Percentiles rank a stretch among this genome's conserved stretches.
Conservation (phyloP, 1,284 basidiomycete species). For the Moesziomyces sp. region DNA sequence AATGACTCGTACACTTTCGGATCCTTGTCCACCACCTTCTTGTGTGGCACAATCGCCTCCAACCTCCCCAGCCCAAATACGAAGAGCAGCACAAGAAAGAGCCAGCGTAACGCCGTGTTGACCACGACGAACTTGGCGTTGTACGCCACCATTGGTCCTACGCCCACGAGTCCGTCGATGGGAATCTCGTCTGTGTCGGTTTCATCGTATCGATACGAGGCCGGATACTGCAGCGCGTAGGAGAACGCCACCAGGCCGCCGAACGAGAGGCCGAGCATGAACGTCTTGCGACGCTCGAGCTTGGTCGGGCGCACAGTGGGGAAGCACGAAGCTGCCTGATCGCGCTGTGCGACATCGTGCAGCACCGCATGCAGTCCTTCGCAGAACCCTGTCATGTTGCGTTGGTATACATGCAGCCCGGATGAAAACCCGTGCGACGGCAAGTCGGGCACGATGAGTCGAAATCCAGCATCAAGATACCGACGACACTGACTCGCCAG, state of each 20-base stretch:
- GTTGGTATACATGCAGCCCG: constrained; percentile 62
- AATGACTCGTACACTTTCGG: constrained; percentile 64
- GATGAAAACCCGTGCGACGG: constrained; percentile 65
- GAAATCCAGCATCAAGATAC: constrained; percentile 63
- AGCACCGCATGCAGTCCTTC: constrained; percentile 56
- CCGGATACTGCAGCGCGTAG: constrained; percentile 60
- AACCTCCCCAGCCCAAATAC: constrained; percentile 39
- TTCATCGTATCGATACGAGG: constrained; percentile 47
- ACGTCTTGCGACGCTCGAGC: constrained; percentile 54
- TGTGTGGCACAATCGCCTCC: constrained; percentile 63
- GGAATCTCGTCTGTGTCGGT: constrained; percentile 54
- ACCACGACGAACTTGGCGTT: constrained; percentile 41
- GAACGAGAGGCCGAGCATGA: constrained; percentile 65
- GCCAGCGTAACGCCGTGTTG: constrained; percentile 10
- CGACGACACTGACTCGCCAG: constrained; percentile 62
- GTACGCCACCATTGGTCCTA: constrained; percentile 63
- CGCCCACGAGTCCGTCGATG: constrained; percentile 59
- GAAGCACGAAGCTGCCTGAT: constrained; percentile 37
- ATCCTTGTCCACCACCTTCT: constrained; percentile 62
- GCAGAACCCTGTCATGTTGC: constrained; percentile 46
- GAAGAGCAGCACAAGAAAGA: constrained; percentile 13
- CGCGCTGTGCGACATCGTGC: constrained; percentile 57
- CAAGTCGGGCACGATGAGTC: constrained; percentile 62
- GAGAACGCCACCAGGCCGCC: constrained; percentile 60
- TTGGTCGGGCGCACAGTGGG: constrained; percentile 33